phyloP scores from a whole-genome alignment of 768 basidiomycete species.

The Tremella mesenterica region DNA sequence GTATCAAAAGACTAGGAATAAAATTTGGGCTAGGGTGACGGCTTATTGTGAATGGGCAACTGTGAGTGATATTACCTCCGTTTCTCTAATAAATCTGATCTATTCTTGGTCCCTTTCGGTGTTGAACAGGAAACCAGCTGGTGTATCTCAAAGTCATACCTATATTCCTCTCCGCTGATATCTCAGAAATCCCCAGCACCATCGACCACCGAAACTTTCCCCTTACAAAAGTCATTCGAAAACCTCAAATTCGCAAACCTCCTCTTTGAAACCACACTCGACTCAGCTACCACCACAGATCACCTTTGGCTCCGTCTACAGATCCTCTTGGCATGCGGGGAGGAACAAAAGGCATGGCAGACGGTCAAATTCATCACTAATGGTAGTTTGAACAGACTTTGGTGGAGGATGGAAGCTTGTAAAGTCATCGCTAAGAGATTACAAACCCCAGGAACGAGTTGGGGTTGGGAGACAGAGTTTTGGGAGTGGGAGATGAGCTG shows the following conservation, averaged over 20 bases:
- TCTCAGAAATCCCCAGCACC: background rate
- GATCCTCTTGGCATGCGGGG: constrained; percentile 18
- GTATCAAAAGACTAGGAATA: constrained; percentile 25
- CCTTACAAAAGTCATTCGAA: background rate
- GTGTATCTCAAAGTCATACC: background rate
- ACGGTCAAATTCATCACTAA: background rate
- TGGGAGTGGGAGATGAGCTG: background rate
- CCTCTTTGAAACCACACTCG: constrained; percentile 6
- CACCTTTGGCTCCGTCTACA: constrained; percentile 30
- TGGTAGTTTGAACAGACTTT: constrained; percentile 1
- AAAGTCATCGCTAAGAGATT: background rate
- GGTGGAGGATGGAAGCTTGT: background rate
- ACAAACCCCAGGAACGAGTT: background rate
- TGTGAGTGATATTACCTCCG: constrained; percentile 11
- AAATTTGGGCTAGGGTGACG: constrained; percentile 26
- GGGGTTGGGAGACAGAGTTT: background rate
- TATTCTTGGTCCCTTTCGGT: no score
- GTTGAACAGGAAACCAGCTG: no score
- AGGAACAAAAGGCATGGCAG: constrained; percentile 9
- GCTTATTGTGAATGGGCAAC: constrained; percentile 32
- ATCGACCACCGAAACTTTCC: background rate
- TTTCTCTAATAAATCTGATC: no score
- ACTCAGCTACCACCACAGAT: constrained; percentile 16
- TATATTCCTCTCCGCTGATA: background rate
- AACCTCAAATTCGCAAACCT: constrained; percentile 8